These are phyloP conservation scores for Flaveria sonorensis DNA, from an alignment of 129 eudicot species.

Conservation along the genomic window DNA sequence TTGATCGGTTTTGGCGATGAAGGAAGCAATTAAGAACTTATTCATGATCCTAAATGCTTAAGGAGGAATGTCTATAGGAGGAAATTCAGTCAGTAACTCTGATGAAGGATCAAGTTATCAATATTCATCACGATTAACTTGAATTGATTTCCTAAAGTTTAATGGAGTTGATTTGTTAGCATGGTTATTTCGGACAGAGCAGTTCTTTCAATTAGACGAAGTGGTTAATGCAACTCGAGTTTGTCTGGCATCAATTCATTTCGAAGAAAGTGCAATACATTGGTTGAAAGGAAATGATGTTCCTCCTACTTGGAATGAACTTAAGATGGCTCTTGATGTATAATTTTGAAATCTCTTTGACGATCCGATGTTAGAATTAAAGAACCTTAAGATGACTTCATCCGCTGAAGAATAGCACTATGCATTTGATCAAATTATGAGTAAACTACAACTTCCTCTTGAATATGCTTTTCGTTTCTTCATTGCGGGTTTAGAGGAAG, in stretches of 20 bases:
- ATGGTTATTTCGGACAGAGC: not conserved
- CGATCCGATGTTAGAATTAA: constrained; percentile 11
- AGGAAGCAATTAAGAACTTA: too few relatives aligned
- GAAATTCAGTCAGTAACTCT: too few relatives aligned
- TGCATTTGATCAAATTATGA: constrained; percentile 10
- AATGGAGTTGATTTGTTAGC: not conserved
- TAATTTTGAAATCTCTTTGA: too few relatives aligned
- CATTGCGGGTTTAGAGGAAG: constrained; percentile 6
- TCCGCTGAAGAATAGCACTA: constrained; percentile 18
- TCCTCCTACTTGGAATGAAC: not conserved
- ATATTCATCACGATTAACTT: not conserved
- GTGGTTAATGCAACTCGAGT: not conserved
- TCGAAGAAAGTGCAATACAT: not conserved
- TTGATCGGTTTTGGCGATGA: too few relatives aligned
- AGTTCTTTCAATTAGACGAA: not conserved
- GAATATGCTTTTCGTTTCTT: constrained; percentile 12
- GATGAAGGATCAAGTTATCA: not conserved
- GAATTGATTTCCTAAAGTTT: not conserved
- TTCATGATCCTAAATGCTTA: too few relatives aligned
- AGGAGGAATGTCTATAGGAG: too few relatives aligned
- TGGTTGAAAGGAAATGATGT: not conserved
- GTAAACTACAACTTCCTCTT: not conserved
- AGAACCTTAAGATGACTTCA: not conserved
- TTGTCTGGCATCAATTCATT: not conserved
- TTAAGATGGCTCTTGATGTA: too few relatives aligned